Conservation (phyloP, 75 land plant genomes). For the Ceratopteris richardii region DNA sequence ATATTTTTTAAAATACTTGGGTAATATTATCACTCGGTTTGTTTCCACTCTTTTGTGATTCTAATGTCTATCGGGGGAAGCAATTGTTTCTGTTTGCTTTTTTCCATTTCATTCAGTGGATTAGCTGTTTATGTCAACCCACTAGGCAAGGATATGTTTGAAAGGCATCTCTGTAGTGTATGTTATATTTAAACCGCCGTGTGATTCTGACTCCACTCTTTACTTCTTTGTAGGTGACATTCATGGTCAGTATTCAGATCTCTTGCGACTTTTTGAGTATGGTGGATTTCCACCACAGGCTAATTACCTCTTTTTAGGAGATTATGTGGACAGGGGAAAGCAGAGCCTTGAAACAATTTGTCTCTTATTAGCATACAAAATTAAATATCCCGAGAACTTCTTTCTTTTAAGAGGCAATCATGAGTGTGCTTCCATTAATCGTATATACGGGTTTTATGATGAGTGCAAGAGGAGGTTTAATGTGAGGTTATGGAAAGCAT, state of each 20-base stretch:
- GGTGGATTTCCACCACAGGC: conserved; percentile 68
- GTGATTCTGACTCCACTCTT: too few species aligned
- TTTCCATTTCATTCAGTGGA: too few species aligned
- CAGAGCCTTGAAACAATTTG: conserved; percentile 81
- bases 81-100: too few species aligned
- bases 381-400: conserved; percentile 76
- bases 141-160: too few species aligned
- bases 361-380: conserved; percentile 62
- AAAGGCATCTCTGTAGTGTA: too few species aligned
- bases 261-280: conserved; percentile 65
- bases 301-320: conserved; percentile 71
- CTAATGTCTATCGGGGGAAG: too few species aligned
- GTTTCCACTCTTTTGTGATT: too few species aligned
- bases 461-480: conserved; percentile 80
- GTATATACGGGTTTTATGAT: conserved; percentile 81
- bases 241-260: conserved; percentile 74
- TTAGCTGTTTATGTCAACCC: too few species aligned
- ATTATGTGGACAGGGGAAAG: conserved; percentile 68
- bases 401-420: conserved; percentile 70
- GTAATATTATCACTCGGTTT: too few species aligned
- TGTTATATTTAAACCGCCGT: too few species aligned
- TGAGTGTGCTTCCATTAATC: conserved; percentile 76
- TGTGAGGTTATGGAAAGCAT: conserved; percentile 74
- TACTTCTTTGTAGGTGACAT: conserved; percentile 79
- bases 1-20: too few species aligned